Evolutionary conservation across 2,329 filamentous ascomycete species (phyloP), one percentile per base, ranked within the genome.

Genomic region (Huntiella moniliformis): DNA sequence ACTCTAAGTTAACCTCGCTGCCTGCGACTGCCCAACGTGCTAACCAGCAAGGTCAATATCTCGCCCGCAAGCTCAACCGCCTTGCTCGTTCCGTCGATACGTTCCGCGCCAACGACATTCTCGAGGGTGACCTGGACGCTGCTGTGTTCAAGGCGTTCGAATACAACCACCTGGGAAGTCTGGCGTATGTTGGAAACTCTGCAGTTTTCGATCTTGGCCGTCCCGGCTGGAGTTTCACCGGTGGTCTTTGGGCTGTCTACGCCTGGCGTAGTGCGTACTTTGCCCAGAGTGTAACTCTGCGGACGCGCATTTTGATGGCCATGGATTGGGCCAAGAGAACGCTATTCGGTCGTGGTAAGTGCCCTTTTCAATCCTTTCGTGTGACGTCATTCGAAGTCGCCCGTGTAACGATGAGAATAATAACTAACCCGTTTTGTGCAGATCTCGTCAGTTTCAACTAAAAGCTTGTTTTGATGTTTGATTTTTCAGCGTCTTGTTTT

Each of bases 251-350:
- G 70, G 91, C 87, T 0, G 88, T 96, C 42, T 98, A 98, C 60
- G 74, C 94, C 32, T 98, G 91, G 91, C 70, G 91, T 51, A 87
- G 84, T 52, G 80, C 95, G 11, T 98, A 98, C 63, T 98, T 98
- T 66, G 86, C 91, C 10, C 85, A 98, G 68, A 94, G 85, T 57
- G 91, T 98, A 41, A 95, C 87, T 61, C 71, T 96, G 50, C 70
- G 91, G 54, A 98, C 91, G 18, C 74, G 88, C 51, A 74, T 85
- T 52, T 63, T 98, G 56, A 68, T 98, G 62, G 86, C 86, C 13
- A 95, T 98, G 91, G 91, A 98, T 61, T 98, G 91, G 91, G 79
- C 77, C n/a, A 98, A 96, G 74, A 73, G 92, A 59, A 83, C 85
- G 10, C 63, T 98, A 16, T 98, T 98, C 66, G 91, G 91, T 54